Base-by-base conservation (phyloP, 257 asterid genomes). In the Schizonepeta tenuifolia region DNA sequence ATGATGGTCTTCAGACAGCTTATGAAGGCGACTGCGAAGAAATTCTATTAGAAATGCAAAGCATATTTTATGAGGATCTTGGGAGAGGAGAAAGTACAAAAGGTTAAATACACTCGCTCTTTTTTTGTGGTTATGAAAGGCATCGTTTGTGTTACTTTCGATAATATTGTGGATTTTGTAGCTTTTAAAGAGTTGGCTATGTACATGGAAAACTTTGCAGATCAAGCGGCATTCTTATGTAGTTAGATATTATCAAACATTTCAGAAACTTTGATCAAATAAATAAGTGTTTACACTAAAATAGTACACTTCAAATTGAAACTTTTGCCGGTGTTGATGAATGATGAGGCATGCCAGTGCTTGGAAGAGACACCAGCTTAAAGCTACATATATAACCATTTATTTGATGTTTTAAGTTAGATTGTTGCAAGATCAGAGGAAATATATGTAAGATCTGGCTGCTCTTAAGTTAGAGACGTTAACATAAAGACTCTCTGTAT, bases 11-110 rank as follows among this genome's bases (percentile, higher is more conserved):
- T 69, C 87, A 80, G 67, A 72, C 89, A 18, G 88, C 86, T 80
- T 82, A 79, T 80, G 86, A 83, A 77, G 97, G 95, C 11, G 95
- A 87, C 77, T 87, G 92, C 46, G 98, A 95, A 81, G 93, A 95
- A 80, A 86, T 95, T 70, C 67, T 95, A 74, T 28, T 95, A 70
- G 92, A 90, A 79, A 90, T 92, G 97, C 97, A 92, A 76, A 87
- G 87, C 61, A 85, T 95, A 75, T 92, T 95, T 82, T 95, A 92
- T 72, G 96, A 95, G 77, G 96, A 95, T 76, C 87, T 87, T 22
- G 77, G 82, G 78, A 72, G 66, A n/a, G 85, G 80, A 73, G 83
- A 86, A 75, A 67, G 11, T 15, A 57, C 54, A 74, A 77, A 77
- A 87, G 96, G 97, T 90, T 72, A 22, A 51, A 43, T 43, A 46